Evolutionary conservation across 306 rosid genomes (phyloP), one percentile per base, ranked within the genome.

Genomic region (Cucurbita argyrosperma): DNA sequence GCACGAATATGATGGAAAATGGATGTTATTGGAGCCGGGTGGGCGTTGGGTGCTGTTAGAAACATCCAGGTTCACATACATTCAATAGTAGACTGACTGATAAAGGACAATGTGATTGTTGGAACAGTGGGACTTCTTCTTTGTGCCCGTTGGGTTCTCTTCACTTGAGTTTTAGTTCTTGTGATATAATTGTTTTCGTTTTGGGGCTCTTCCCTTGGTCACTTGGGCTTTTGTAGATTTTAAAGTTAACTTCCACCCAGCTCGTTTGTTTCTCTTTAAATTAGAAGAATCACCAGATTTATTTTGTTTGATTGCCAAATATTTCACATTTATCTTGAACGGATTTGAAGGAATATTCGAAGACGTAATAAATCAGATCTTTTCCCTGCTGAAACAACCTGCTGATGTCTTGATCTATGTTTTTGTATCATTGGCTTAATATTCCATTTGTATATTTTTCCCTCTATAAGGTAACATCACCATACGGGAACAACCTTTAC

Each of bases 401-500:
- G 23, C n/a, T 5, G 7, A 66, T 18, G 6, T 66, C 6, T 66
- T 49, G 74, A 26, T 70, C 35, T 35, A 70, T 52, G 40, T 50
- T 30, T 26, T 26, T 6, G 42, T 26, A 46, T 47, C 12, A 26
- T 50, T 35, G 74, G 60, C 59, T 49, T 70, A 50, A 16, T 14
- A 51, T 76, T 52, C 62, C 10, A 85, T 83, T 51, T 0, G 39
- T 16, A 45, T 58, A 55, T 12, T 18, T 18, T 51, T 18, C n/a
- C 21, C 69, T 75, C 52, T 42, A 42, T 57, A 62, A 94, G 99
- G 91, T 94, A 71, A 88, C 97, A 76, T 94, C 99, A 46, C 99
- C 99, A 6, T 91, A 91, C 58, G 97, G 97, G 51, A 88, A 88
- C 69, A 78, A 71, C 84, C 92, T 94, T 71, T 89, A 89, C 71